These are phyloP conservation scores for Ustilago nuda DNA, from an alignment of 1,284 basidiomycete species.

Conservation along the genomic window DNA sequence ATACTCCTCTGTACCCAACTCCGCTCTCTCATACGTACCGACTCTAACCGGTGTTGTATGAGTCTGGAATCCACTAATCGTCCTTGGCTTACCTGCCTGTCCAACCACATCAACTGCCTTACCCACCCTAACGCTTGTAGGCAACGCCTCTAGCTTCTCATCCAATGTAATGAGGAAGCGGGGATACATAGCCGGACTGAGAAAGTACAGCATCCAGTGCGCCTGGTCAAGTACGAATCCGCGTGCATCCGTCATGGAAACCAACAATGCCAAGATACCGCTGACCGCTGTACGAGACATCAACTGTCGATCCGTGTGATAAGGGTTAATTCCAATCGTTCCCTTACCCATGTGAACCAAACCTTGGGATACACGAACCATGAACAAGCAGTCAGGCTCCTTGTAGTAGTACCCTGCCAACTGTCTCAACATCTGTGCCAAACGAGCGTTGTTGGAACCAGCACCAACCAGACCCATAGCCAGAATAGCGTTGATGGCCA, in stretches of 20 bases:
- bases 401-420: conserved; percentile 97
- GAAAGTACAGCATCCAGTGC: conserved; percentile 99
- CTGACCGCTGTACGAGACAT: conserved; percentile 90
- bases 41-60: conserved; percentile 94
- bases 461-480: conserved; percentile 99
- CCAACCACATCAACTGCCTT: conserved; percentile 73
- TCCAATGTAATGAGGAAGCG: conserved; percentile 97
- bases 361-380: conserved; percentile 95
- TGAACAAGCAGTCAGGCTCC: conserved; percentile 95
- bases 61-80: conserved; percentile 75
- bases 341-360: conserved; percentile 99
- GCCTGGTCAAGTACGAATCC: conserved; percentile 92
- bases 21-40: conserved; percentile 91
- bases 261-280: conserved; percentile 87
- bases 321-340: conserved; percentile 96
- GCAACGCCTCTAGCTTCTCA: conserved; percentile 77
- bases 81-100: conserved; percentile 70
- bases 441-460: conserved; percentile 95
- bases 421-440: conserved; percentile 96
- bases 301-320: conserved; percentile 91
- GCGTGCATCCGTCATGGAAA: conserved; percentile 93
- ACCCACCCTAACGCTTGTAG: conserved; percentile 94
- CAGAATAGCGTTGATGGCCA: conserved; percentile 96
- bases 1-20: conserved; percentile 95
- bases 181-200: conserved; percentile 95